Evolutionary conservation across 352 stramenopile species (phyloP).

Genomic region (Globisporangium viniferum): DNA sequence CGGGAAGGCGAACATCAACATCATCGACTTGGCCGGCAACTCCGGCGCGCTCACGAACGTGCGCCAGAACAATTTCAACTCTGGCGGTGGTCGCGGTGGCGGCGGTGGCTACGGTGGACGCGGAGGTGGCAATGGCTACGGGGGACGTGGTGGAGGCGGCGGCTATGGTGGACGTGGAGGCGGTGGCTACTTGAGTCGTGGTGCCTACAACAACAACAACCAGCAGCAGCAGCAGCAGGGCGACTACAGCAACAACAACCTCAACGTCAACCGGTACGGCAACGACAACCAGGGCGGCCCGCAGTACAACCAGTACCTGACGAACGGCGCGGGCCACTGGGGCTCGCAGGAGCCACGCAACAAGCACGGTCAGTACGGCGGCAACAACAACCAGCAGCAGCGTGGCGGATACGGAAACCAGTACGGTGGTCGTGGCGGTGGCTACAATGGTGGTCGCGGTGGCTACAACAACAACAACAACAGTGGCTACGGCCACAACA

Average conservation of each 20-base stretch:
- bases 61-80: slow-evolving; percentile 44
- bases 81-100: slow-evolving; percentile 31
- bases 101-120: slow-evolving; percentile 20
- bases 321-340: slow-evolving; percentile 73
- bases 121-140: slow-evolving; percentile 17
- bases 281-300: slow-evolving; percentile 22
- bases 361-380: slow-evolving; percentile 61
- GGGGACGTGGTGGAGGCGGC: slow-evolving; percentile 17
- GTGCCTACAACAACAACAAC: slow-evolving; percentile 28
- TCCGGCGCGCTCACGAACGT: slow-evolving; percentile 53
- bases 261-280: slow-evolving; percentile 62
- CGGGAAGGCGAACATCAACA: slow-evolving; percentile 82
- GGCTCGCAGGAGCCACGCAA: slow-evolving; percentile 75
- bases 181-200: slow-evolving; percentile 16
- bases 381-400: slow-evolving; percentile 24
- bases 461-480: slow-evolving; percentile 8
- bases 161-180: slow-evolving; percentile 18
- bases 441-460: slow-evolving; percentile 16
- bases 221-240: slow-evolving; percentile 23
- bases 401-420: slow-evolving; percentile 19
- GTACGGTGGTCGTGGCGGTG: slow-evolving; percentile 27
- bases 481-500: slow-evolving; percentile 20
- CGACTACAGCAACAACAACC: slow-evolving; percentile 54
- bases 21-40: slow-evolving; percentile 72
- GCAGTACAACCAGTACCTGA: slow-evolving; percentile 78